These are phyloP conservation scores for Syzygium grande DNA, from an alignment of 345 rosid species.

Conservation along the genomic window DNA sequence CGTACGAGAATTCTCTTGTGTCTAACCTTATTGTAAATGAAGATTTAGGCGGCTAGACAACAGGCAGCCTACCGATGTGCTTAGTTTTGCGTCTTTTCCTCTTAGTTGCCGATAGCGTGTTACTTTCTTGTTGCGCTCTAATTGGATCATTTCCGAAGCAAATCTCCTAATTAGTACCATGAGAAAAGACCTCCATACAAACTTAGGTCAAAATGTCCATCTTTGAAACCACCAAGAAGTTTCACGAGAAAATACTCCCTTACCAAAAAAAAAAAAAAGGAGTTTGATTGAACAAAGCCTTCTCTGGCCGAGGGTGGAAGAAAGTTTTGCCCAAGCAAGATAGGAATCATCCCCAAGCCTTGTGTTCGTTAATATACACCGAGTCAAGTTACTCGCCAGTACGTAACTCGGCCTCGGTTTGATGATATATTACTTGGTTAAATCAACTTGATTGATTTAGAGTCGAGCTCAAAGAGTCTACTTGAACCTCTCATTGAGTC, in stretches of 20 bases:
- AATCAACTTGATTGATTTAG: background rate
- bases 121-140: background rate
- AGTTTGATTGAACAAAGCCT: background rate
- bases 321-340: background rate
- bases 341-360: background rate
- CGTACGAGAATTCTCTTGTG: background rate
- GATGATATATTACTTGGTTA: background rate
- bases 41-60: background rate
- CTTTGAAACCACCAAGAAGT: background rate
- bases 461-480: background rate
- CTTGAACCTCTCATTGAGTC: background rate
- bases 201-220: background rate
- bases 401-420: background rate
- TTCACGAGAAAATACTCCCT: too few relatives aligned
- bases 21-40: background rate
- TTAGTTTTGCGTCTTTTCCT: background rate
- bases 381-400: background rate
- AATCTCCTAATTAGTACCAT: background rate
- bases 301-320: background rate
- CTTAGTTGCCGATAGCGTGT: background rate
- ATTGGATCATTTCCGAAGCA: background rate
- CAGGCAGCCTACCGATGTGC: background rate
- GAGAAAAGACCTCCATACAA: background rate
- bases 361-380: background rate
- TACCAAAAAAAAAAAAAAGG: too few relatives aligned